Percentiles rank a stretch among this genome's conserved stretches.
phyloP scores from a whole-genome alignment of 768 basidiomycete genomes.

The Phaffia australis region DNA sequence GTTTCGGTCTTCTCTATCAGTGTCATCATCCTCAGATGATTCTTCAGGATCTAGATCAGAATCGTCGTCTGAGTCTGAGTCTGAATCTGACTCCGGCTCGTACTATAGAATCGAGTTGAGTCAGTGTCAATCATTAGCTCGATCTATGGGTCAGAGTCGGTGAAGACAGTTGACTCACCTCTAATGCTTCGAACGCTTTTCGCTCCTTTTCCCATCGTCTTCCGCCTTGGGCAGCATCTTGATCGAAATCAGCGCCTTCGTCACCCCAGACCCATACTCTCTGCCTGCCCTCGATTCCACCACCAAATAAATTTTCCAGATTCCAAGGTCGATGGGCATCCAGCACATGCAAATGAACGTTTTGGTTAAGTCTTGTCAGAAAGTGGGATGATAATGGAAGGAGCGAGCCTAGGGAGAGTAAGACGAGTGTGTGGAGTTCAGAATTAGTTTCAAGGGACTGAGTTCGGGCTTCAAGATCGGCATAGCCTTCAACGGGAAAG shows the following conservation, averaged over 20 bases:
- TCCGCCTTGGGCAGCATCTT: background rate
- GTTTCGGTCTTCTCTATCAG: constrained; percentile 30
- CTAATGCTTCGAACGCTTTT: constrained; percentile 72
- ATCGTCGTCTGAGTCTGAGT: constrained; percentile 43
- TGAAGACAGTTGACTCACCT: constrained; percentile 43
- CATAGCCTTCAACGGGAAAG: constrained; percentile 76
- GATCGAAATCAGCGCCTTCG: constrained; percentile 50
- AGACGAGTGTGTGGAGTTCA: constrained; percentile 62
- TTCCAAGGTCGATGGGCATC: constrained; percentile 88
- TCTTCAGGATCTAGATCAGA: constrained; percentile 38
- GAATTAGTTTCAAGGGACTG: constrained; percentile 54
- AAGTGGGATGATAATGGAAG: constrained; percentile 62
- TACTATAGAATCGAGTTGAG: constrained; percentile 44
- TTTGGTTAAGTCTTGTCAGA: constrained; percentile 34
- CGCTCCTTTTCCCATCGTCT: constrained; percentile 53
- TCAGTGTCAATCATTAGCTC: background rate
- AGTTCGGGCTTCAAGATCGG: constrained; percentile 57
- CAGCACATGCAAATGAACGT: constrained; percentile 75
- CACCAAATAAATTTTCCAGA: constrained; percentile 67
- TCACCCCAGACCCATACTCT: constrained; percentile 88
- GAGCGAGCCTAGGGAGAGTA: constrained; percentile 84
- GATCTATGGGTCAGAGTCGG: too few relatives aligned
- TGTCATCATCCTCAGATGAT: constrained; percentile 33
- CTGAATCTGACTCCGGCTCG: constrained; percentile 63
- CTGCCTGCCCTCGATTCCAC: constrained; percentile 33